phyloP scores from a whole-genome alignment of 2,329 filamentous ascomycete genomes.

The Cephalotrichum gorgonifer region DNA sequence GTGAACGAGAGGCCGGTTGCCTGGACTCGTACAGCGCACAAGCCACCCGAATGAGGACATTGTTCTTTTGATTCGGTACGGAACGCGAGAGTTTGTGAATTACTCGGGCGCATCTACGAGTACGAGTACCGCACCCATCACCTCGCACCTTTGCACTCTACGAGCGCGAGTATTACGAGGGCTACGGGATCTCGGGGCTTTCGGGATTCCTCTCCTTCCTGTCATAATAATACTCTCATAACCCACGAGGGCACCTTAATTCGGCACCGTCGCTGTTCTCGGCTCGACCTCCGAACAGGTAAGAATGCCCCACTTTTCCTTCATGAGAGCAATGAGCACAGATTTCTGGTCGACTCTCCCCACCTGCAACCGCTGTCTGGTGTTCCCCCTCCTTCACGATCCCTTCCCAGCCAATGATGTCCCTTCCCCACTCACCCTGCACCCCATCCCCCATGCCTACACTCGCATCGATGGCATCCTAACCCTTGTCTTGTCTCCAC shows the following conservation, averaged over 20 bases:
- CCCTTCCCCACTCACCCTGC: neutral
- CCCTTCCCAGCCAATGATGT: neutral
- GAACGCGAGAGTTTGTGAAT: too few species aligned
- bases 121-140: too few species aligned
- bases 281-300: conserved; percentile 1
- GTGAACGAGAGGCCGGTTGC: too few species aligned
- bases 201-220: neutral
- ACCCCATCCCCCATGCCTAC: neutral
- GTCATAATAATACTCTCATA: neutral
- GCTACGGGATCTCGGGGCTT: too few species aligned
- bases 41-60: too few species aligned
- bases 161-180: too few species aligned
- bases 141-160: too few species aligned
- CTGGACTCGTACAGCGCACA: too few species aligned
- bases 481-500: neutral
- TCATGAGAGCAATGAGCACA: too few species aligned
- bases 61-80: too few species aligned
- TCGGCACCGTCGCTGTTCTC: conserved; percentile 1
- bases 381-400: neutral
- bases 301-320: neutral
- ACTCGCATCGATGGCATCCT: neutral
- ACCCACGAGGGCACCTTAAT: neutral
- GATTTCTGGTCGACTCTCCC: neutral
- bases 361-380: neutral
- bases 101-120: too few species aligned